Base-by-base conservation (phyloP, 495 filamentous ascomycete species). In the Geoglossum glabrum region DNA sequence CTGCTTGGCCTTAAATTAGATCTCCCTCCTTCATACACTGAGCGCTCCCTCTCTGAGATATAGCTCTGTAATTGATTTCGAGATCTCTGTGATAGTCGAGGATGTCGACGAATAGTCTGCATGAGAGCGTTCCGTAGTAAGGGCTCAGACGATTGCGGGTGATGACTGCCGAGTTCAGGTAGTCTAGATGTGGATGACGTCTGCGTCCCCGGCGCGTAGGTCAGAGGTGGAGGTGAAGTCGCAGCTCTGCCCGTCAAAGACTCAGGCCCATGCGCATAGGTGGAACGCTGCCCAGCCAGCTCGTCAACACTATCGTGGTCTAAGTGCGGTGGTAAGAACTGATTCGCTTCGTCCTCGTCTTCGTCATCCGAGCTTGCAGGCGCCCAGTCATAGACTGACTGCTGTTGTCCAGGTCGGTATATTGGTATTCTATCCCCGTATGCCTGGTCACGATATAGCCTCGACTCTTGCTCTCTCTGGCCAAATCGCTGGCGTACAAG, bases 21-120 rank as follows among this genome's bases (percentile, higher is more conserved):
- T 17, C 31, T 38, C 26, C 34, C 59, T 26, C 30, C 31, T 17
- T 60, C 51, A 17, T 60, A 15, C 1, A 8, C 45, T 23, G 30
- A 34, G 7, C 59, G 52, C 6, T 57, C 59, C 27, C 59, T 38
- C 21, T 60, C 59, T 11, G 57, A 36, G 17, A 60, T 60, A 27
- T 60, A 60, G 31, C 27, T 57, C 26, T 60, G 33, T 23, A 60
- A 45, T 26, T 49, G 36, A 26, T 46, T 49, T 43, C 59, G 36
- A 6, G 59, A 55, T 26, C 54, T 31, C 15, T 55, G 38, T 0
- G 59, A 60, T 27, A 60, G 21, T 0, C 59, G 59, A n/a, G 59
- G 38, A 23, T 60, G 59, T 26, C 59, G 59, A 26, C 59, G 59
- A 28, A 60, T 34, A 6, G 55, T 38, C 59, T 60, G 59, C 23